A percentile compares a stretch with the other conserved stretches of the same genome.
Conservation (phyloP, 305 asterid genomes). For the Solanum chacoense region DNA sequence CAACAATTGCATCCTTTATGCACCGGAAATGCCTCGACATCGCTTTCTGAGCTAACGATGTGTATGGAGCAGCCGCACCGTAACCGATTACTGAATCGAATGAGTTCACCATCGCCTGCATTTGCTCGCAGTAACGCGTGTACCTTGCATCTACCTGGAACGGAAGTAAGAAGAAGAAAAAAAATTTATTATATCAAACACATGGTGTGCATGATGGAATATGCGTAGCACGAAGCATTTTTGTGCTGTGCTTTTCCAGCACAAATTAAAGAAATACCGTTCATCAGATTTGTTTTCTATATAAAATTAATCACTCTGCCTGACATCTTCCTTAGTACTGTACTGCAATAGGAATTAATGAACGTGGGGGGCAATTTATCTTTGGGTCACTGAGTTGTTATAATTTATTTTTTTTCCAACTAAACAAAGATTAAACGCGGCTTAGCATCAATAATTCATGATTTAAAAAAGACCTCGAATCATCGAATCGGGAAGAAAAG, state of each 20-base stretch:
- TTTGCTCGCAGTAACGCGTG: conserved; percentile 56
- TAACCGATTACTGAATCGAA: conserved; percentile 45
- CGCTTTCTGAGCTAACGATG: conserved; percentile 56
- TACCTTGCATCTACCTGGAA: conserved; percentile 61
- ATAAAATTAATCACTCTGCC: conserved; percentile 1
- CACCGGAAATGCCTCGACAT: conserved; percentile 78
- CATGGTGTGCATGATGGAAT: conserved; percentile 9
- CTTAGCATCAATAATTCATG: conserved; percentile 22
- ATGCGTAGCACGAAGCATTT: conserved; percentile 22
- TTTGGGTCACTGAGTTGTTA: neutral
- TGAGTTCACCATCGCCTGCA: conserved; percentile 55
- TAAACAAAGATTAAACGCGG: neutral
- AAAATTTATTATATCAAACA: neutral
- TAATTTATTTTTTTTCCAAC: neutral
- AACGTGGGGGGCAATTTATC: conserved; percentile 4
- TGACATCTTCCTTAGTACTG: conserved; percentile 3
- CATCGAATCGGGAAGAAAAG: neutral
- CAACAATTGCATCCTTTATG: conserved; percentile 50
- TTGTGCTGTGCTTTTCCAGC: conserved; percentile 37
- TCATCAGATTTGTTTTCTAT: neutral
- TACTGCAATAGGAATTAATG: neutral
- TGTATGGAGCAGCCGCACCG: conserved; percentile 57
- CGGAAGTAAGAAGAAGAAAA: neutral
- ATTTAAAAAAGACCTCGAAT: neutral
- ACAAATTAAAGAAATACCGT: conserved; percentile 3